A percentile compares a stretch with the other conserved stretches of the same genome.
These are phyloP conservation scores for Suhomyces atakaporum DNA, from an alignment of 1,139 yeast genomes.

Conservation along the genomic window DNA sequence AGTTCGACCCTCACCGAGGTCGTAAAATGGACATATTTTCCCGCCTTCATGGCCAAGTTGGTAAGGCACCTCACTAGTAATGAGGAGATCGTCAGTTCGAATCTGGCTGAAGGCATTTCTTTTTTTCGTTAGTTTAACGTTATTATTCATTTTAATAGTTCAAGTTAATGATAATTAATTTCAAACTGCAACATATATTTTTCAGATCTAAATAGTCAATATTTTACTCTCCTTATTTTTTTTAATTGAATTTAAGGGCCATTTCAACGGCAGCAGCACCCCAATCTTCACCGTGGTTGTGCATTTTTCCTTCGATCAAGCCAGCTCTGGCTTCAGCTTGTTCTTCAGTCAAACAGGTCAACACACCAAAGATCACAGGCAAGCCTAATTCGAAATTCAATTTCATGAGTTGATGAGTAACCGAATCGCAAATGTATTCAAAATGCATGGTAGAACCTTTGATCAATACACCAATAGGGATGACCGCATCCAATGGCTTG, in stretches of 20 bases:
- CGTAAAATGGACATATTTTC: conserved; percentile 19
- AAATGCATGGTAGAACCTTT: conserved; percentile 98
- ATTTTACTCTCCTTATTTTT: no score
- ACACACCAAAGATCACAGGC: conserved; percentile 90
- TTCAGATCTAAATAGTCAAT: no score
- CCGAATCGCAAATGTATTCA: conserved; percentile 92
- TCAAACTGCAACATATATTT: no score
- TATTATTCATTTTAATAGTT: no score
- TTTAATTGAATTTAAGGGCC: conserved; percentile 54
- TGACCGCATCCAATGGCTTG: conserved; percentile 74
- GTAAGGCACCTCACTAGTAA: conserved; percentile 92
- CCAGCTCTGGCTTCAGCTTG: conserved; percentile 96
- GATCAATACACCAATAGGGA: conserved; percentile 91
- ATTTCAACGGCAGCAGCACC: conserved; percentile 99
- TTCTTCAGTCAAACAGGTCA: conserved; percentile 90
- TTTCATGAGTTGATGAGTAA: conserved; percentile 82
- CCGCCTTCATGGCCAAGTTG: conserved; percentile 60
- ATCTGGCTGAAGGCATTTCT: conserved; percentile 71
- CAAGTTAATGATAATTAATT: no score
- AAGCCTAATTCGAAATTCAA: conserved; percentile 67
- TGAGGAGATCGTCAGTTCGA: conserved; percentile 89
- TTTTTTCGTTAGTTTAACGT: conserved; percentile 16
- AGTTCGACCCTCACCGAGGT: conserved; percentile 51
- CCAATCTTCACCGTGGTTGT: conserved; percentile 98
- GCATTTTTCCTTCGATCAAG: conserved; percentile 69